Evolutionary conservation across 2,329 filamentous ascomycete species (phyloP).

Genomic region (Cordyceps cicadae): DNA sequence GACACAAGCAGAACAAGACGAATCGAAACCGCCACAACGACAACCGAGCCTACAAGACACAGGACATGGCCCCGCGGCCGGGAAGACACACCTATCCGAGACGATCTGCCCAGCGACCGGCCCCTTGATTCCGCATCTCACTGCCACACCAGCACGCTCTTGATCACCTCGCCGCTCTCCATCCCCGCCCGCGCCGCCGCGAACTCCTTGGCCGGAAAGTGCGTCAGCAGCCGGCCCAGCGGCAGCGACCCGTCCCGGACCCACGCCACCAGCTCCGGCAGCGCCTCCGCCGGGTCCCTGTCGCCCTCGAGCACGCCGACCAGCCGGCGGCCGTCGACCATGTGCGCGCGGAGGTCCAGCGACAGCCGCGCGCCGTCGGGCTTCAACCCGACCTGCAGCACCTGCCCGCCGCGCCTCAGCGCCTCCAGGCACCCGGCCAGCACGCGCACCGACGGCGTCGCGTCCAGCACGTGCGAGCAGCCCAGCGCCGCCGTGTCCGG

Average conservation of each 20-base stretch:
- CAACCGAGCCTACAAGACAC: no score
- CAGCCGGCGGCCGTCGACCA: conserved; percentile 1
- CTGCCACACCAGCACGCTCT: conserved; percentile 2
- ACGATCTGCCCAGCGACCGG: no score
- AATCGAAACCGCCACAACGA: no score
- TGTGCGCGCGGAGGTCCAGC: background rate
- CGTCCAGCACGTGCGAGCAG: conserved; percentile 5
- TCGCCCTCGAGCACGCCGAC: conserved; percentile 5
- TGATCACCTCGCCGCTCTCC: conserved; percentile 5
- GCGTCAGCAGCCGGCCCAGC: background rate
- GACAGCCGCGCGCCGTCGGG: conserved; percentile 1
- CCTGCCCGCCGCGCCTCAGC: background rate
- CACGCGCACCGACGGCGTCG: background rate
- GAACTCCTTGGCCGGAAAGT: background rate
- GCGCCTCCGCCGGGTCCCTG: background rate
- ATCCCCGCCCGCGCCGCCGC: background rate
- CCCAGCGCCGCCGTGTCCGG: background rate
- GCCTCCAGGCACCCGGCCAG: background rate
- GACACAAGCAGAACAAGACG: no score
- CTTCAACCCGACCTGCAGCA: conserved; percentile 4
- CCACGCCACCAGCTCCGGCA: conserved; percentile 2
- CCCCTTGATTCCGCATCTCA: background rate
- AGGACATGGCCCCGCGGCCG: no score
- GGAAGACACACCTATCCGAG: background rate
- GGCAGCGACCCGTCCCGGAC: conserved; percentile 6